These are phyloP conservation scores for Dothidotthia symphoricarpi DNA, from an alignment of 2,329 filamentous ascomycete species.

Conservation along the genomic window DNA sequence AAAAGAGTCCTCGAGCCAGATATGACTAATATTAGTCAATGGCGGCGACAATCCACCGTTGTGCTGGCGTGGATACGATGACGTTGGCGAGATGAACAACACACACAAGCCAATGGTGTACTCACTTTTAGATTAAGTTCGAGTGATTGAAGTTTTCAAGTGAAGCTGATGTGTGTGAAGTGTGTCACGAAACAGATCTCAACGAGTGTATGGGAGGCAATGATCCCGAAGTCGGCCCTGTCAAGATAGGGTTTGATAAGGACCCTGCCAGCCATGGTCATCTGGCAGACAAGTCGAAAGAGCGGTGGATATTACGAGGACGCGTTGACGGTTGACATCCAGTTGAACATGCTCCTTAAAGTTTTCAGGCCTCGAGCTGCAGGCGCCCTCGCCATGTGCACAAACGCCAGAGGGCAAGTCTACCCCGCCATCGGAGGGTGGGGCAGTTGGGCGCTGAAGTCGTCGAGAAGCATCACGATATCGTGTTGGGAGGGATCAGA, in stretches of 20 bases:
- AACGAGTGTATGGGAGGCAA: conserved; percentile 15
- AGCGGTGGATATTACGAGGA: conserved; percentile 17
- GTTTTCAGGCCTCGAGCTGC: conserved; percentile 1
- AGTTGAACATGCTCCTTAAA: conserved; percentile 9
- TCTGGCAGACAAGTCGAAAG: conserved; percentile 5
- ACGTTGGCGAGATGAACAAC: no score
- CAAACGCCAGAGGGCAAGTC: conserved; percentile 1
- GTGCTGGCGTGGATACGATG: no score
- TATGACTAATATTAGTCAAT: conserved; percentile 35
- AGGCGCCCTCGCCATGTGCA: conserved; percentile 1
- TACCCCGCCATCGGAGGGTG: conserved; percentile 24
- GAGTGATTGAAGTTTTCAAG: conserved; percentile 2
- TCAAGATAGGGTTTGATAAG: conserved; percentile 35
- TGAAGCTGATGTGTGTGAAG: conserved; percentile 1
- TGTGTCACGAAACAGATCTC: conserved; percentile 4
- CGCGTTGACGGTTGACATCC: no score
- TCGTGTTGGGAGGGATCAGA: conserved; percentile 15
- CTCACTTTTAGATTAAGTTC: conserved; percentile 7
- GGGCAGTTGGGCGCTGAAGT: conserved; percentile 8
- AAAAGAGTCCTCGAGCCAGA: conserved; percentile 7
- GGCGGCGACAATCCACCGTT: conserved; percentile 13
- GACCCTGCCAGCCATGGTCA: conserved; percentile 12
- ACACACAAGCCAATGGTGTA: not conserved
- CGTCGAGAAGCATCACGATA: conserved; percentile 15
- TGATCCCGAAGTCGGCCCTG: conserved; percentile 34